Conservation (phyloP, 164 flowering plant genomes). For the Buxus sempervirens region DNA sequence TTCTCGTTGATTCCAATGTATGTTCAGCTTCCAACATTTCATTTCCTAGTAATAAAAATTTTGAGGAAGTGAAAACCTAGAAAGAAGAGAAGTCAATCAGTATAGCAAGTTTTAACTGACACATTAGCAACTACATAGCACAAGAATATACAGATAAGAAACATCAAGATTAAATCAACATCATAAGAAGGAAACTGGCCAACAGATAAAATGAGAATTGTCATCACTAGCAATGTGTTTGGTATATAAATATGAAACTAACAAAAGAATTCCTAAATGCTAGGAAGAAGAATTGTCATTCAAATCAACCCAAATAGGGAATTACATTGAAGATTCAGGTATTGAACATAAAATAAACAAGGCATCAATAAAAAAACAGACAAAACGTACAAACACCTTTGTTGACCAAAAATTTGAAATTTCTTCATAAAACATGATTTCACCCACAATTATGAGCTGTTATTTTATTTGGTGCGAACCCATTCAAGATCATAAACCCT, state of each 20-base stretch:
- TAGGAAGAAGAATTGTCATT: background rate
- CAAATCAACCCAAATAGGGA: background rate
- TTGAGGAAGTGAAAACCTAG: background rate
- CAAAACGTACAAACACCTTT: too few species aligned
- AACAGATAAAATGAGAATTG: too few species aligned
- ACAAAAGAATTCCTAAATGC: background rate
- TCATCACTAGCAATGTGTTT: background rate
- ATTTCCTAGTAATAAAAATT: constrained; percentile 1
- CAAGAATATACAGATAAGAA: background rate
- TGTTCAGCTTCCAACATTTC: constrained; percentile 13
- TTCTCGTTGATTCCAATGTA: constrained; percentile 10
- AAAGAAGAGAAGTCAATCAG: background rate
- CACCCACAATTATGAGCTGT: too few species aligned
- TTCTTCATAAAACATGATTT: too few species aligned
- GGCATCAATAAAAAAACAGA: background rate
- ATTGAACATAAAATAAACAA: background rate
- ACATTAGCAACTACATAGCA: background rate
- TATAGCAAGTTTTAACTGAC: background rate
- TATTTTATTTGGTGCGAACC: too few species aligned
- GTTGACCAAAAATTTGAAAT: too few species aligned
- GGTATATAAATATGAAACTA: background rate
- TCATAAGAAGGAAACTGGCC: background rate
- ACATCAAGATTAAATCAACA: background rate
- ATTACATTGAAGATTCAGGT: background rate
- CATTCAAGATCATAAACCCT: too few species aligned